A percentile compares a stretch with the other conserved stretches of the same genome.
Evolutionary conservation across 2,329 filamentous ascomycete genomes (phyloP).

Genomic region (Byssothecium circinans): DNA sequence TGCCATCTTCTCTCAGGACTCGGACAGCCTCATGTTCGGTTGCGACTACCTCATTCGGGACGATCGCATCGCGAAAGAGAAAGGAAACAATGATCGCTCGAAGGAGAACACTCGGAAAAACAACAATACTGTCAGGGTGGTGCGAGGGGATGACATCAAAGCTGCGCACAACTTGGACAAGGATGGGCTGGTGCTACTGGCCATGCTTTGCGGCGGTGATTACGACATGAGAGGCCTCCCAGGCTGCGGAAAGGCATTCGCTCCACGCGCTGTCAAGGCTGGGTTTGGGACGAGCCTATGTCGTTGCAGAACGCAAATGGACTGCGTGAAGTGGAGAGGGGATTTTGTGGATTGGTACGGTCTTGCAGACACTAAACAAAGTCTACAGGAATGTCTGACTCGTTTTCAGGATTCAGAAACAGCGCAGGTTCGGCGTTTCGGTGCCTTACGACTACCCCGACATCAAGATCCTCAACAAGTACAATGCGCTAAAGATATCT

Average conservation of each 20-base stretch:
- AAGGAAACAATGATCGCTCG: conserved; percentile 17
- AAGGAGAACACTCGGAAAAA: conserved; percentile 39
- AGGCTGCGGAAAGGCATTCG: conserved; percentile 40
- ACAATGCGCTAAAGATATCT: conserved; percentile 42
- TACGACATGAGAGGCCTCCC: conserved; percentile 43
- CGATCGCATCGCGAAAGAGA: conserved; percentile 28
- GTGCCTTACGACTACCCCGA: conserved; percentile 25
- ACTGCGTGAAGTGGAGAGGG: conserved; percentile 31
- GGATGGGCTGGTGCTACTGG: conserved; percentile 45
- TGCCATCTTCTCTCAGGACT: conserved; percentile 54
- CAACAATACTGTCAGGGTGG: conserved; percentile 33
- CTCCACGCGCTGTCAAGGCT: conserved; percentile 26
- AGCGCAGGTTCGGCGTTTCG: conserved; percentile 1
- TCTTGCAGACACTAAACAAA: not conserved
- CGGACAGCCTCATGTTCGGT: conserved; percentile 53
- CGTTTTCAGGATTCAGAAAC: not conserved
- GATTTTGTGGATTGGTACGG: conserved; percentile 19
- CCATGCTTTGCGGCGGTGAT: conserved; percentile 47
- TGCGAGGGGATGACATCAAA: conserved; percentile 31
- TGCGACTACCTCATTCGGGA: conserved; percentile 47
- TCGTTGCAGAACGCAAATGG: conserved; percentile 18
- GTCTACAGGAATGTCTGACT: not conserved
- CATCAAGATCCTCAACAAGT: conserved; percentile 38
- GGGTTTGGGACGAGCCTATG: conserved; percentile 36
- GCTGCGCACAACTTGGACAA: conserved; percentile 33